phyloP scores from a whole-genome alignment of 768 basidiomycete species.

The Suillus sp. region DNA sequence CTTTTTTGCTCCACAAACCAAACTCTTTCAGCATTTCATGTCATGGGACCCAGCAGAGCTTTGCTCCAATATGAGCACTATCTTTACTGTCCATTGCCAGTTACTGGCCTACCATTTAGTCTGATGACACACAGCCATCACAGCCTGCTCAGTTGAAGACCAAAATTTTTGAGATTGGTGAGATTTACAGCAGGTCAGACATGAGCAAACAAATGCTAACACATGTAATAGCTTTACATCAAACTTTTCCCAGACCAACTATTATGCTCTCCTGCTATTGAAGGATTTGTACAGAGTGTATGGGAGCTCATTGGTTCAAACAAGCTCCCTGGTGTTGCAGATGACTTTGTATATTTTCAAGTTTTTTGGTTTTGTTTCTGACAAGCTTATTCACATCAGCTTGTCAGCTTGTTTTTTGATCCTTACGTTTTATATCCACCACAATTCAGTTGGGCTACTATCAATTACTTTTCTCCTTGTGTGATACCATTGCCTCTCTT shows the following conservation, averaged over 20 bases:
- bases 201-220: slow-evolving; percentile 8
- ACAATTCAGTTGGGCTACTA: slow-evolving; percentile 89
- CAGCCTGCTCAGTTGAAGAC: slow-evolving; percentile 91
- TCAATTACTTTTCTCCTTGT: slow-evolving; percentile 74
- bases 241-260: slow-evolving; percentile 83
- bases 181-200: slow-evolving; percentile 47
- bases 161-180: slow-evolving; percentile 85
- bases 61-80: too few species aligned
- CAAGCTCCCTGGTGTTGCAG: slow-evolving; percentile 65
- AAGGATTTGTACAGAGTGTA: slow-evolving; percentile 81
- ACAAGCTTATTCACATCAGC: neutral
- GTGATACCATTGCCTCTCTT: slow-evolving; percentile 77
- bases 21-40: too few species aligned
- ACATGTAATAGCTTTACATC: slow-evolving; percentile 61
- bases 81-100: too few species aligned
- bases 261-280: slow-evolving; percentile 60
- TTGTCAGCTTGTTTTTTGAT: slow-evolving; percentile 80
- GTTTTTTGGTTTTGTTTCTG: neutral
- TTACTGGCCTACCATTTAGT: slow-evolving; percentile 39
- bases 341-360: slow-evolving; percentile 61
- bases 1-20: too few species aligned
- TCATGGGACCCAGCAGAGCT: too few species aligned
- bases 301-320: slow-evolving; percentile 81
- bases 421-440: slow-evolving; percentile 88
- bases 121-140: slow-evolving; percentile 81